Evolutionary conservation across 148 eudicot genomes (phyloP).

Genomic region (Dysphania ambrosioides): DNA sequence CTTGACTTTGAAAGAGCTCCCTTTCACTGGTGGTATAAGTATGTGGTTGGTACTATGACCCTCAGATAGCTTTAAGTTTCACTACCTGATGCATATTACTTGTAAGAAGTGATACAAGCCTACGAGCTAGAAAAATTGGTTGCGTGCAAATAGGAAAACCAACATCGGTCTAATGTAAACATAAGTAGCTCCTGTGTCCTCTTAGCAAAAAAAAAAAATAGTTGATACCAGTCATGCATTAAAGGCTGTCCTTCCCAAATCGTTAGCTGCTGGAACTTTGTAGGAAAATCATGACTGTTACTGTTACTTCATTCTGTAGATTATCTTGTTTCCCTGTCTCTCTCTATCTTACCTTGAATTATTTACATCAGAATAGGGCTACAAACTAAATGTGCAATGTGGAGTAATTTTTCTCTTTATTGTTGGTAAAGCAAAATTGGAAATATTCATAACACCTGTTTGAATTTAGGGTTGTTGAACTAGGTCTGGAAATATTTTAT

Average conservation of each 20-base stretch:
- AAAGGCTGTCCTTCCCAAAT: not conserved
- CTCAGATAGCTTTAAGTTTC: constrained; percentile 4
- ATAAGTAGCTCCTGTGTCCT: not conserved
- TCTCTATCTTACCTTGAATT: not conserved
- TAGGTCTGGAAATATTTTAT: not conserved
- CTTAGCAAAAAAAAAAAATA: not conserved
- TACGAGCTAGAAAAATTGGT: not conserved
- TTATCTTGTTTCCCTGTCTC: not conserved
- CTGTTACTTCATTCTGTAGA: not conserved
- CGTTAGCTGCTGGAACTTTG: not conserved
- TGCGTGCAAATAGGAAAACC: not conserved
- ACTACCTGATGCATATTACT: not conserved
- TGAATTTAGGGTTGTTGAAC: not conserved
- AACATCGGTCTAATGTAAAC: not conserved
- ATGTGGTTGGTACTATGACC: not conserved
- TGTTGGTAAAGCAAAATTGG: not conserved
- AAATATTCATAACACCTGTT: not conserved
- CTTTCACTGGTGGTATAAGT: no score
- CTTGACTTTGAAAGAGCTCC: no score
- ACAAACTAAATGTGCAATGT: not conserved
- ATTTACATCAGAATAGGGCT: not conserved
- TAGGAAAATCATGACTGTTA: not conserved
- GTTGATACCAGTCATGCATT: not conserved
- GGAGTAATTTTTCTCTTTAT: not conserved
- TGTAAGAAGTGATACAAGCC: not conserved